Evolutionary conservation across 495 filamentous ascomycete genomes (phyloP).

Genomic region (Pyrenopolyporus hunteri): DNA sequence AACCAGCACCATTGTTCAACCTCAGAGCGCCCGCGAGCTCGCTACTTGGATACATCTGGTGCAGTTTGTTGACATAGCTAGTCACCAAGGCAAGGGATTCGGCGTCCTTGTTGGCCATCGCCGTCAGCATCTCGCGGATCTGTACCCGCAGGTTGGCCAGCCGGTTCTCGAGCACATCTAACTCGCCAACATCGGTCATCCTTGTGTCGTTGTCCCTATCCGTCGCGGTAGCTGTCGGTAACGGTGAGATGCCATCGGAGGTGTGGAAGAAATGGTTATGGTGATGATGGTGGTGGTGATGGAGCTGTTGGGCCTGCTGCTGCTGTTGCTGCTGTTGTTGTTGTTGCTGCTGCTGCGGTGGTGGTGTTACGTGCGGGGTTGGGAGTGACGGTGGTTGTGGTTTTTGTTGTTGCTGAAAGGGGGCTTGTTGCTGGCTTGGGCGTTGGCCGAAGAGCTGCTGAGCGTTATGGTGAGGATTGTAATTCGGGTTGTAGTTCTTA

Average conservation of each 20-base stretch:
- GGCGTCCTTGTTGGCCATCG: neutral
- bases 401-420: neutral
- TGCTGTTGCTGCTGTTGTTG: neutral
- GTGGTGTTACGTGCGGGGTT: too few species aligned
- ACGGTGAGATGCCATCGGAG: neutral
- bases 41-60: neutral
- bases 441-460: neutral
- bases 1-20: too few species aligned
- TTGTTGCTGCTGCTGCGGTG: too few species aligned
- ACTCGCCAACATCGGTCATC: conserved; percentile 1
- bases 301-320: too few species aligned
- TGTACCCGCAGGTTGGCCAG: neutral
- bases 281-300: neutral
- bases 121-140: neutral
- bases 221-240: neutral
- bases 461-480: neutral
- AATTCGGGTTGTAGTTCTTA: neutral
- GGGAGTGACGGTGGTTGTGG: neutral
- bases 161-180: neutral
- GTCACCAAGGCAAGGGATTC: neutral
- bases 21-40: neutral
- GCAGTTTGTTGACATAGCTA: neutral
- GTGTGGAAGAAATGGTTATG: neutral
- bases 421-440: neutral
- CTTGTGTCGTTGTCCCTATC: neutral